Evolutionary conservation across 805 yeast species (phyloP), one percentile per base, ranked within the genome.

Genomic region (Teunomyces tritomae): DNA sequence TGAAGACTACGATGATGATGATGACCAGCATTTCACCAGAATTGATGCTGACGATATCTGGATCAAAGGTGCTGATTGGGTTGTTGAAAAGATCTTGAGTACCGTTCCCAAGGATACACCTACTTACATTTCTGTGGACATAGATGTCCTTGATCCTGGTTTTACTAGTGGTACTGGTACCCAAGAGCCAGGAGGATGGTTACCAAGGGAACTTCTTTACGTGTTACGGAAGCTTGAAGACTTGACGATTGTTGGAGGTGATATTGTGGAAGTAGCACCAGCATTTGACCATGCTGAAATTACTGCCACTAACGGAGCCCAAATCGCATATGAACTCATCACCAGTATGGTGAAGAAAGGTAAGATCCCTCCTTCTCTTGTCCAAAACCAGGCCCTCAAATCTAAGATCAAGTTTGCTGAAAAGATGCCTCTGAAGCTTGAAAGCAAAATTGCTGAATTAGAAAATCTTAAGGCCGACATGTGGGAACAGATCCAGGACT

Each of bases 101-200:
- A 70, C 81, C 32, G 78, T 87, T 30, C 87, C 89, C 0, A 61
- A 63, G n/a, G 77, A 80, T 46, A 71, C 75, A 8, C 92, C 94
- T 8, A 87, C 87, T 0, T 88, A 85, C 57, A 69, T 88, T 36
- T 82, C 89, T 16, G 85, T 88, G n/a, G 96, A 87, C 62, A 83
- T 87, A 40, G 89, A 79, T 57, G 79, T 77, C 13, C 66, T 79
- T 51, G 84, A 79, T 58, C 83, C 84, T 7, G 84, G 78, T 1
- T 77, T 77, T 55, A 79, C 80, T 13, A 75, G 79, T 43, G 84
- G 83, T 3, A 79, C 84, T 1, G 84, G 84, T 5, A 79, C 84
- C 10, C 80, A 76, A 49, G 84, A 79, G 60, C 77, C 83, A 1
- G 84, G 84, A 37, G 84, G 84, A 52, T 71, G 80, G 71, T 62